These are phyloP conservation scores for Francoa sonchifolia DNA, from an alignment of 441 rosid species.

Conservation along the genomic window DNA sequence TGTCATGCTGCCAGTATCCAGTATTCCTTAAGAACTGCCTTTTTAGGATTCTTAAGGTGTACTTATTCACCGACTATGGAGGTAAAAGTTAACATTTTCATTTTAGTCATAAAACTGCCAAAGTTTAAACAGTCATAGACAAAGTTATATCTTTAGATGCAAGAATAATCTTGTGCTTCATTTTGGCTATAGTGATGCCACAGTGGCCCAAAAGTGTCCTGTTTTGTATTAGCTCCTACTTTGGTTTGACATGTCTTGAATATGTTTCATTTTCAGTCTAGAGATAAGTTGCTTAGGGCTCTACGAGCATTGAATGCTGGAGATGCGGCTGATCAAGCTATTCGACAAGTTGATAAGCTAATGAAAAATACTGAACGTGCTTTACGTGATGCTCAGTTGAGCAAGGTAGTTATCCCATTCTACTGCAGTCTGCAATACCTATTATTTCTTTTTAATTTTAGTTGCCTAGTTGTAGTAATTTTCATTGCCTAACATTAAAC, in stretches of 20 bases:
- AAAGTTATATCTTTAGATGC: background rate
- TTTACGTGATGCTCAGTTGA: conserved; percentile 62
- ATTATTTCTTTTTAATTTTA: conserved; percentile 7
- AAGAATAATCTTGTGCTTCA: conserved; percentile 3
- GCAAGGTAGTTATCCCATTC: conserved; percentile 41
- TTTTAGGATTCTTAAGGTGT: conserved; percentile 89
- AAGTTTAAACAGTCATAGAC: background rate
- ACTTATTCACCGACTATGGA: conserved; percentile 61
- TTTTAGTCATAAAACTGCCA: conserved; percentile 4
- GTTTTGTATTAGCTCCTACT: conserved; percentile 7
- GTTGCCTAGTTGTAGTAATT: conserved; percentile 13
- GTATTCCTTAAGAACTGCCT: conserved; percentile 88
- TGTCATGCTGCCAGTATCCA: conserved; percentile 69
- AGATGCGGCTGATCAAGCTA: conserved; percentile 94
- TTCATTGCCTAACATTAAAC: conserved; percentile 12
- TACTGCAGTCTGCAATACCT: background rate
- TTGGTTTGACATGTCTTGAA: conserved; percentile 13
- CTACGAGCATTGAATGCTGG: conserved; percentile 88
- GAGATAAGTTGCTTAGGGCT: conserved; percentile 76
- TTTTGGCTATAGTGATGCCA: background rate
- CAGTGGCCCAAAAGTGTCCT: background rate
- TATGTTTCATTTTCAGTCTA: conserved; percentile 47
- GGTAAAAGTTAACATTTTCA: conserved; percentile 32
- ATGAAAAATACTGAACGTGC: conserved; percentile 76
- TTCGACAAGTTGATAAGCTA: conserved; percentile 90